Conservation (phyloP, 2,329 filamentous ascomycete genomes). For the Penicillium sp. region DNA sequence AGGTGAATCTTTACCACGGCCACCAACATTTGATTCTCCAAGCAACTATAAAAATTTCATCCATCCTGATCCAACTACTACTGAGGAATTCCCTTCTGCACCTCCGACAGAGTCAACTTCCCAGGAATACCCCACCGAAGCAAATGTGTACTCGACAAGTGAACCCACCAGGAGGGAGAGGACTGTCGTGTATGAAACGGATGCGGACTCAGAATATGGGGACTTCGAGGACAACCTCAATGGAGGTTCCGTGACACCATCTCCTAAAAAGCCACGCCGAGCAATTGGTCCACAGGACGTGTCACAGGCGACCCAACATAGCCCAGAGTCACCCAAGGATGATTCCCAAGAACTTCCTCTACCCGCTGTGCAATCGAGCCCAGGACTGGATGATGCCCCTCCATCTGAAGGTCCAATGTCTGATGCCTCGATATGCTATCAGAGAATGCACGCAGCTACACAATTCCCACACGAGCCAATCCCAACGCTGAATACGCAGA, state of each 20-base stretch:
- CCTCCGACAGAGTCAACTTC: slow-evolving; percentile 2
- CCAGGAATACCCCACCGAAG: background rate
- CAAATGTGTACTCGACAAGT: background rate
- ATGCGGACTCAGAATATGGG: slow-evolving; percentile 38
- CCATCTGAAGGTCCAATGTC: slow-evolving; percentile 29
- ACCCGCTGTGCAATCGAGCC: slow-evolving; percentile 20
- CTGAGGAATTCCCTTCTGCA: background rate
- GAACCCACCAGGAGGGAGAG: slow-evolving; percentile 19
- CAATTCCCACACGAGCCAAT: slow-evolving; percentile 39
- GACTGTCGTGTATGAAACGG: slow-evolving; percentile 43
- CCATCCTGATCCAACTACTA: background rate
- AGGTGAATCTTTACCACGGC: background rate
- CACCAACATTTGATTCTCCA: background rate
- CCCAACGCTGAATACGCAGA: slow-evolving; percentile 36
- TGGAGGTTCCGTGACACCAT: slow-evolving; percentile 11
- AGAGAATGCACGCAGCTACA: slow-evolving; percentile 34
- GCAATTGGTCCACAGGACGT: background rate
- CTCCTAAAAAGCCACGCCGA: background rate
- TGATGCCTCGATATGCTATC: slow-evolving; percentile 40
- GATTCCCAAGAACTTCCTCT: slow-evolving; percentile 36
- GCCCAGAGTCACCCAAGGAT: slow-evolving; percentile 14
- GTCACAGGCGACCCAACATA: slow-evolving; percentile 4
- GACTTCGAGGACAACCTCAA: slow-evolving; percentile 25
- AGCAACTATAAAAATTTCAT: background rate
- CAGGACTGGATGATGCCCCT: slow-evolving; percentile 24